phyloP scores from a whole-genome alignment of 129 eudicot genomes.

The sunflower (Helianthus annuus) region HanXRQr2.0-SUNRISE NC_035441.2:130775495-130775994 shows the following conservation, averaged over 20 bases:
- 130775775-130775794: constrained; percentile 79
- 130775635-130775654: constrained; percentile 68
- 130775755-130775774: constrained; percentile 45
- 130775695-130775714: constrained; percentile 90
- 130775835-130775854: constrained; percentile 65
- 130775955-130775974: constrained; percentile 98
- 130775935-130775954: constrained; percentile 96
- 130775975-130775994: constrained; percentile 87
- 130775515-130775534: constrained; percentile 63
- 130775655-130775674: constrained; percentile 53
- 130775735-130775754: constrained; percentile 57
- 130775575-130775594: constrained; percentile 83
- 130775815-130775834: constrained; percentile 98
- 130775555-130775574: constrained; percentile 84
- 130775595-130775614: constrained; percentile 59
- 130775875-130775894: constrained; percentile 95
- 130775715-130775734: constrained; percentile 71
- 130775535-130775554: constrained; percentile 98
- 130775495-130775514: constrained; percentile 83
- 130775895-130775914: constrained; percentile 73
- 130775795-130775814: constrained; percentile 86
- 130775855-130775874: constrained; percentile 97
- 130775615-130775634: constrained; percentile 85
- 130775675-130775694: constrained; percentile 83
- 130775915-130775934: constrained; percentile 95